A percentile compares a stretch with the other conserved stretches of the same genome.
Evolutionary conservation across 768 basidiomycete species (phyloP).

Genomic region (Rhizopogon vesiculosus): DNA sequence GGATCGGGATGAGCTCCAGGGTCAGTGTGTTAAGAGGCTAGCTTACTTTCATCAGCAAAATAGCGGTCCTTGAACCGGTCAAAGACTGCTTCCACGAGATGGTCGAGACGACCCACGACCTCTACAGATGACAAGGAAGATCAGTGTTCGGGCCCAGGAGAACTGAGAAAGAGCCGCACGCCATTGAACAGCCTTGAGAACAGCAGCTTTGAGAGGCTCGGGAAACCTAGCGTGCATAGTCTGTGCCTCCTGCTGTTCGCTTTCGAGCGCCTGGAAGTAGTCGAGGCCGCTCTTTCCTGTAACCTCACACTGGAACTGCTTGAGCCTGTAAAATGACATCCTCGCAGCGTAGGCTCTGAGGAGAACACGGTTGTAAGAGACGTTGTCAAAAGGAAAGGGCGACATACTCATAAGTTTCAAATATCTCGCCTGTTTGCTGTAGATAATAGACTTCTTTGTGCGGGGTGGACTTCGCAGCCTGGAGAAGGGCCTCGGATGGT

Average conservation of each 20-base stretch:
- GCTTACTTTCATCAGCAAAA: constrained; percentile 86
- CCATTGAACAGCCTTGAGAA: constrained; percentile 93
- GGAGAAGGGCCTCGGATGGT: constrained; percentile 66
- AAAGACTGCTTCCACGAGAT: constrained; percentile 90
- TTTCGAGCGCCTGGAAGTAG: constrained; percentile 92
- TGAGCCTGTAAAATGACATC: constrained; percentile 91
- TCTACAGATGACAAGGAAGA: constrained; percentile 43
- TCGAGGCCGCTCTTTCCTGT: constrained; percentile 91
- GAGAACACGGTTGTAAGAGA: constrained; percentile 8
- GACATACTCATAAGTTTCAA: constrained; percentile 91
- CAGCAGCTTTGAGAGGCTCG: constrained; percentile 84
- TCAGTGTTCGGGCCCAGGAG: constrained; percentile 11
- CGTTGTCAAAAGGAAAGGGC: constrained; percentile 21
- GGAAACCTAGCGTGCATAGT: constrained; percentile 91
- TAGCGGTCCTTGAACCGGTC: constrained; percentile 97
- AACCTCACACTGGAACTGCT: constrained; percentile 96
- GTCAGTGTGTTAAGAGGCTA: constrained; percentile 3
- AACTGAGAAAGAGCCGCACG: constrained; percentile 56
- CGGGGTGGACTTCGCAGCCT: constrained; percentile 58
- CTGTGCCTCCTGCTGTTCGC: constrained; percentile 84
- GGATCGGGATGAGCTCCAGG: constrained; percentile 12
- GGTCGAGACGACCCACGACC: constrained; percentile 95
- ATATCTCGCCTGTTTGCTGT: constrained; percentile 94
- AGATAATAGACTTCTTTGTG: constrained; percentile 86
- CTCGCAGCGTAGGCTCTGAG: constrained; percentile 77